These are phyloP conservation scores for Salvia splendens DNA, from an alignment of 257 asterid genomes.

Conservation along the genomic window DNA sequence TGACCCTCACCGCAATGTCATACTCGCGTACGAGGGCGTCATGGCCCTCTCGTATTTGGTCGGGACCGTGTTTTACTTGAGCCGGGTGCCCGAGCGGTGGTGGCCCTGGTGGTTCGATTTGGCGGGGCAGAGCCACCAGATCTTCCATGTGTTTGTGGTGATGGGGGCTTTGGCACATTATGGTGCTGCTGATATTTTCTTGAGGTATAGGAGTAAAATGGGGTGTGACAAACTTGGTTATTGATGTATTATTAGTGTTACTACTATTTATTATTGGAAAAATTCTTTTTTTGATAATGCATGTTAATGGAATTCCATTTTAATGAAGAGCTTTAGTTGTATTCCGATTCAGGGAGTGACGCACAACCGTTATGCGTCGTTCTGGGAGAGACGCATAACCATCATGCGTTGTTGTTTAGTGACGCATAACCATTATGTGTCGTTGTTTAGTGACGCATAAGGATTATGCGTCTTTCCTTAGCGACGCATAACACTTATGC, in stretches of 20 bases:
- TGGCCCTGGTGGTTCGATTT: constrained; percentile 88
- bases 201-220: constrained; percentile 52
- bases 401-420: too few relatives aligned
- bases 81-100: constrained; percentile 87
- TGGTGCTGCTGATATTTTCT: constrained; percentile 74
- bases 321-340: too few relatives aligned
- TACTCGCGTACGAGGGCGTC: constrained; percentile 56
- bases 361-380: too few relatives aligned
- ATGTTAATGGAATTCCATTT: too few relatives aligned
- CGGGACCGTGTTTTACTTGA: constrained; percentile 70
- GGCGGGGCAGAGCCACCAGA: constrained; percentile 92
- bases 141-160: constrained; percentile 88
- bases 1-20: constrained; percentile 63
- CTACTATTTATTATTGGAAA: too few relatives aligned
- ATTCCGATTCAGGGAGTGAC: neutral
- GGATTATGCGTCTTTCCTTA: too few relatives aligned
- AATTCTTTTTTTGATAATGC: too few relatives aligned
- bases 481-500: too few relatives aligned
- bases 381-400: too few relatives aligned
- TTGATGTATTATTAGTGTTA: neutral
- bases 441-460: too few relatives aligned
- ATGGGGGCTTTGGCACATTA: constrained; percentile 93
- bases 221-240: constrained; percentile 40
- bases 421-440: too few relatives aligned
- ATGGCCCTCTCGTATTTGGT: constrained; percentile 75